A percentile compares a stretch with the other conserved stretches of the same genome.
Conservation (phyloP, 139 green algal species). For the Tetradesmus obliquus region DNA sequence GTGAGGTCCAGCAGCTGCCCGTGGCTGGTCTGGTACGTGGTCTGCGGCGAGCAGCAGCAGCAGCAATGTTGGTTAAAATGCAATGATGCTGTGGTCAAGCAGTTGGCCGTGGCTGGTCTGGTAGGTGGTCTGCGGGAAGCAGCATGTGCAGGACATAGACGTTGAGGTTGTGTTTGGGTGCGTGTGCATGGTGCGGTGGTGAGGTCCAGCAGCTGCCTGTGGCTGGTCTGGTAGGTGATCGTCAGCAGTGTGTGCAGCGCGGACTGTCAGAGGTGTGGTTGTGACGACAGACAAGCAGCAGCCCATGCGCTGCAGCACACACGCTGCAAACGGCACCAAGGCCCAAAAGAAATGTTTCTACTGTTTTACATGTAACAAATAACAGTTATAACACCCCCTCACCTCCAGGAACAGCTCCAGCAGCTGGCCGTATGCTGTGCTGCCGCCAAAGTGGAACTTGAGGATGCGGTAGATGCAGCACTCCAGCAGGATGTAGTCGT, state of each 20-base stretch:
- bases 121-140: constrained; percentile 77
- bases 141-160: too few relatives aligned
- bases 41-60: constrained; percentile 48
- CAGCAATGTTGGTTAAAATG: background rate
- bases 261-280: too few relatives aligned
- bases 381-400: background rate
- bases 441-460: constrained; percentile 77
- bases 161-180: too few relatives aligned
- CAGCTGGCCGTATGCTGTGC: constrained; percentile 76
- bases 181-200: constrained; percentile 84
- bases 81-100: constrained; percentile 84
- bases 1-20: constrained; percentile 98
- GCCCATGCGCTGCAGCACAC: too few relatives aligned
- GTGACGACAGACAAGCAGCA: too few relatives aligned
- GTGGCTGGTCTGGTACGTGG: constrained; percentile 94
- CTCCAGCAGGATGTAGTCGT: constrained; percentile 98
- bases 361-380: background rate
- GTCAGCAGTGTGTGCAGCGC: constrained; percentile 30
- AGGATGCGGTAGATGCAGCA: constrained; percentile 95
- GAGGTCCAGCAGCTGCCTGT: constrained; percentile 96
- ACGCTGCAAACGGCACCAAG: too few relatives aligned
- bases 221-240: constrained; percentile 93
- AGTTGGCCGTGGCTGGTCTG: constrained; percentile 96
- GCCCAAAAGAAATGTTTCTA: too few relatives aligned
- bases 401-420: constrained; percentile 98